Evolutionary conservation across 2,329 filamentous ascomycete species (phyloP).

Genomic region (Zasmidium cellare): DNA sequence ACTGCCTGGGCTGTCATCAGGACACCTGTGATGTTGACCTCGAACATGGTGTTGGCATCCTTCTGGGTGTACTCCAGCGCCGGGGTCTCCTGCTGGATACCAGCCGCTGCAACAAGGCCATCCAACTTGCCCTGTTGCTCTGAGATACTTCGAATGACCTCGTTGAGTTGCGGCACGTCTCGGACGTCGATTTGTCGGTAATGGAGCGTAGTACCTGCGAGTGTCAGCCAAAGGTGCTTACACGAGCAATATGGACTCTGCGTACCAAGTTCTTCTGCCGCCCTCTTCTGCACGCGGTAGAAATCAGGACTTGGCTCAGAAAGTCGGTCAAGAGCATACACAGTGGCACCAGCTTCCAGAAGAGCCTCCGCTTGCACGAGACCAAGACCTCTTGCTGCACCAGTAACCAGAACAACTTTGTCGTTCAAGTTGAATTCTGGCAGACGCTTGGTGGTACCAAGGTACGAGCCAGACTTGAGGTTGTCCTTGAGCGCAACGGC

Average conservation of each 20-base stretch:
- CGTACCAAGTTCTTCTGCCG: conserved; percentile 60
- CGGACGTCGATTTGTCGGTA: conserved; percentile 82
- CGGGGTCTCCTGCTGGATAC: conserved; percentile 78
- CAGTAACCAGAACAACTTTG: conserved; percentile 68
- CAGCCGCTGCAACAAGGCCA: conserved; percentile 73
- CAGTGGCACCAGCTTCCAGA: conserved; percentile 71
- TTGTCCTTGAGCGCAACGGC: conserved; percentile 33
- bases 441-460: conserved; percentile 47
- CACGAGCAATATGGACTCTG: neutral
- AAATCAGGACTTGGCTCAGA: conserved; percentile 63
- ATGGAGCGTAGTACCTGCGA: conserved; percentile 57
- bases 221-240: neutral
- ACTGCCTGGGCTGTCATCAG: conserved; percentile 66
- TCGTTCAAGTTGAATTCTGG: conserved; percentile 75
- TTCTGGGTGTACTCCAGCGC: conserved; percentile 71
- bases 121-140: conserved; percentile 71
- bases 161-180: conserved; percentile 67
- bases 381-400: conserved; percentile 71
- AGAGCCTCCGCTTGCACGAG: conserved; percentile 71
- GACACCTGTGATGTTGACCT: conserved; percentile 57
- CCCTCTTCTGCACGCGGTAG: conserved; percentile 62
- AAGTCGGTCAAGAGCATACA: conserved; percentile 67
- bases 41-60: conserved; percentile 63
- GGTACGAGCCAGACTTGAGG: conserved; percentile 29
- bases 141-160: conserved; percentile 67